Base-by-base conservation (phyloP, 495 filamentous ascomycete species). In the Aspergillus hancockii region DNA sequence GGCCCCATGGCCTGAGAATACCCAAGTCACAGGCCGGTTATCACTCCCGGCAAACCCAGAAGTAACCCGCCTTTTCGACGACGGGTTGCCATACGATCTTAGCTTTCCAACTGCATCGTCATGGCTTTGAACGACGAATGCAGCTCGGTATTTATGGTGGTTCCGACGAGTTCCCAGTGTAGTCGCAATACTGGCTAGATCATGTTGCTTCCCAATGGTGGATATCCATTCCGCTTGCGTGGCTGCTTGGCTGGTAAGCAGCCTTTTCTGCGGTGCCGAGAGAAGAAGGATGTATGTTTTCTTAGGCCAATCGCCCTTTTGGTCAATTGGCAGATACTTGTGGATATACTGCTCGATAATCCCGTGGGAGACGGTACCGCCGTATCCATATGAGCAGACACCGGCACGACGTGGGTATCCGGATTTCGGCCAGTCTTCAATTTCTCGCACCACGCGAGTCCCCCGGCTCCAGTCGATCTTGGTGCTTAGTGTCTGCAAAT, bases 1-100 rank as follows among this genome's bases (percentile, higher is more conserved):
- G 16, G 75, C 76, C 2, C 76, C 76, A 57, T 79, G 76, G 0
- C 75, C 75, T 32, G 73, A 76, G 55, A 78, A 78, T 6, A 47
- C 43, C 43, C 43, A 47, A 9, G 19, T n/a, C 21, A 47, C 21
- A 47, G 43, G 43, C 10, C 19, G 1, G 43, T 47, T 19, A 47
- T 22, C 13, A 21, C 21, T 23, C 19, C 19, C 43, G 3, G 19
- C 19, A 5, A 47, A 4, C 13, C 43, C 21, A 47, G 21, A 22
- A 1, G 43, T 47, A 23, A 5, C 16, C 43, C 43, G 23, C 21
- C 23, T 47, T 10, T 8, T 9, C 22, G 43, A 4, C 19, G 19
- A 10, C 19, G 12, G 18, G 21, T n/a, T 22, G 21, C 4, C 8
- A 23, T 21, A 47, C 12, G 43, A 16, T 10, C 23, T 14, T 4